phyloP scores from a whole-genome alignment of 768 basidiomycete species.

The Amyloporia xantha region DNA sequence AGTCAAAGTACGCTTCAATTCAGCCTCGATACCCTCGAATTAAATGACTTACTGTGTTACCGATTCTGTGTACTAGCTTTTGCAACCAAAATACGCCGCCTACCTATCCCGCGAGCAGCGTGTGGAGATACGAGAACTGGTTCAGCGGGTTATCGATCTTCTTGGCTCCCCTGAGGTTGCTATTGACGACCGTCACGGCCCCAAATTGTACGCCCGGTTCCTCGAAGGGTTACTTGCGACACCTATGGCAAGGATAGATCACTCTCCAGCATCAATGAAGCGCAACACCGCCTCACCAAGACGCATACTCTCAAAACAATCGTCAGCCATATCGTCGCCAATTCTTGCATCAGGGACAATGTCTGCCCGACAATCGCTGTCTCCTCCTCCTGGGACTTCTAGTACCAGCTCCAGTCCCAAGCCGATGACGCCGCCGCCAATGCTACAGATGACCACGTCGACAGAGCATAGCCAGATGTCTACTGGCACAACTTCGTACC shows the following conservation, averaged over 20 bases:
- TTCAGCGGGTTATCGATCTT: conserved; percentile 61
- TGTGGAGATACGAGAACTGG: conserved; percentile 51
- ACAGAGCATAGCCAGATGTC: conserved; percentile 6
- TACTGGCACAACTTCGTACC: background rate
- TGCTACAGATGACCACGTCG: background rate
- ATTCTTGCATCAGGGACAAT: background rate
- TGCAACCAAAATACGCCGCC: conserved; percentile 66
- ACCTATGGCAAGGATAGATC: conserved; percentile 15
- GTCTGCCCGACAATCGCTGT: conserved; percentile 4
- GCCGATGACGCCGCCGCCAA: background rate
- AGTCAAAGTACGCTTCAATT: conserved; percentile 69
- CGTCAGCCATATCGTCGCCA: background rate
- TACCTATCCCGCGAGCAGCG: conserved; percentile 56
- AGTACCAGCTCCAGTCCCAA: background rate
- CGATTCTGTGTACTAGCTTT: too few species aligned
- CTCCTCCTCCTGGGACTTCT: background rate
- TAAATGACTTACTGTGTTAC: too few species aligned
- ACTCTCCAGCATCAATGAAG: conserved; percentile 6
- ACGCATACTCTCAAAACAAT: background rate
- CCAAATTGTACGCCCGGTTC: conserved; percentile 76
- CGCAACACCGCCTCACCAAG: conserved; percentile 3
- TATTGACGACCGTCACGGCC: conserved; percentile 77
- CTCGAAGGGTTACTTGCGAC: conserved; percentile 58
- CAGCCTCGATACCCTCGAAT: too few species aligned
- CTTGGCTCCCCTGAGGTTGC: conserved; percentile 65